Percentiles rank a stretch among this genome's conserved stretches.
phyloP scores from a whole-genome alignment of 495 filamentous ascomycete genomes.

The Tuber brumale region DNA sequence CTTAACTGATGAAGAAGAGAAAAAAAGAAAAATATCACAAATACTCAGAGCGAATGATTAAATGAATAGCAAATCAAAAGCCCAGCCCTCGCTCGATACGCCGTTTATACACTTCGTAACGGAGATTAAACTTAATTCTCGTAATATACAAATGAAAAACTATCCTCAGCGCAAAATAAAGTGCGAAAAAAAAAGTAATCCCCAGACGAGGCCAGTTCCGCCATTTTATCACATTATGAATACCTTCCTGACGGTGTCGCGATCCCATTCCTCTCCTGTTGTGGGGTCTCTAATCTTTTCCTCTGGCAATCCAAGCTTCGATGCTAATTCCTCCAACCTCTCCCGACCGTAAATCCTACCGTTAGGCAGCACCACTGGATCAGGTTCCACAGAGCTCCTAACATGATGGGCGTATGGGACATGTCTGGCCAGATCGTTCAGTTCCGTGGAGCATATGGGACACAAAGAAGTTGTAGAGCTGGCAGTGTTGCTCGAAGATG shows the following conservation, averaged over 20 bases:
- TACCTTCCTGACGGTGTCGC: slow-evolving; percentile 69
- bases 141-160: background rate
- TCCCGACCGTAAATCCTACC: slow-evolving; percentile 74
- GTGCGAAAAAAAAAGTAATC: background rate
- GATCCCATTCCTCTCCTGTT: slow-evolving; percentile 59
- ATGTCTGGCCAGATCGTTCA: slow-evolving; percentile 80
- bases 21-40: background rate
- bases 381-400: slow-evolving; percentile 82
- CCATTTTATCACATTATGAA: slow-evolving; percentile 59
- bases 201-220: background rate
- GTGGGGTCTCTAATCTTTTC: slow-evolving; percentile 76
- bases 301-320: slow-evolving; percentile 58
- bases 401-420: slow-evolving; percentile 92
- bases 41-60: slow-evolving; percentile 1
- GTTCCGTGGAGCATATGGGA: slow-evolving; percentile 89
- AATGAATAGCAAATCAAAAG: background rate
- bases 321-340: slow-evolving; percentile 65
- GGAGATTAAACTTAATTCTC: background rate
- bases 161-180: background rate
- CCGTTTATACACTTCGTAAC: background rate
- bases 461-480: slow-evolving; percentile 64
- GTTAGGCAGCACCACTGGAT: slow-evolving; percentile 82
- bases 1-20: background rate
- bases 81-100: background rate
- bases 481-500: slow-evolving; percentile 51